These are phyloP conservation scores for Areca catechu DNA, from an alignment of 176 grass and related monocot genomes.

Conservation along the genomic window DNA sequence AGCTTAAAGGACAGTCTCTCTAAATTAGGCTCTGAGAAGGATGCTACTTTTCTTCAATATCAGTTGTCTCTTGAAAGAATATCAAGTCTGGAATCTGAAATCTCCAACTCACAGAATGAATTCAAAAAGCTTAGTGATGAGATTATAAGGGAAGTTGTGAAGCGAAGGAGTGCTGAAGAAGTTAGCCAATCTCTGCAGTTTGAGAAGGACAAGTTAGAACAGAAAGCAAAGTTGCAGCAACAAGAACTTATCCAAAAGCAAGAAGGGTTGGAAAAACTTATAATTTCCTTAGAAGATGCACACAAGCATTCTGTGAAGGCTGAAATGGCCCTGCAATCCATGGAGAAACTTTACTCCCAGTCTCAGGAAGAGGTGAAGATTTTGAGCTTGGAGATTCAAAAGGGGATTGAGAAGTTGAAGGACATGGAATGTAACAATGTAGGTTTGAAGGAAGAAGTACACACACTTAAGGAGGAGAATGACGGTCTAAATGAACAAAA, in stretches of 20 bases:
- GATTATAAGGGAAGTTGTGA: not conserved
- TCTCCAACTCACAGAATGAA: not conserved
- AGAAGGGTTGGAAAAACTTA: constrained; percentile 8
- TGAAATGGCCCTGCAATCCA: constrained; percentile 45
- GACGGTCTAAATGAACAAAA: constrained; percentile 26
- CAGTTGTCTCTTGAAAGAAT: constrained; percentile 21
- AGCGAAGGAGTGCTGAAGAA: constrained; percentile 2
- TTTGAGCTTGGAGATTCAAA: constrained; percentile 42
- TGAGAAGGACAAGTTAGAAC: constrained; percentile 8
- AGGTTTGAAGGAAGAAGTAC: constrained; percentile 45
- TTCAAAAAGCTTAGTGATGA: too few species aligned
- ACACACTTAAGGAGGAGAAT: constrained; percentile 52
- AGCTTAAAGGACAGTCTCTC: constrained; percentile 15
- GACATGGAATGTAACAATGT: constrained; percentile 35
- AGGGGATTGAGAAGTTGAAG: constrained; percentile 34
- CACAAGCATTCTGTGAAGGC: constrained; percentile 29
- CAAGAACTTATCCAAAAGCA: constrained; percentile 14
- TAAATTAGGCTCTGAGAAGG: constrained; percentile 7
- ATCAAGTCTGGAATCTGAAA: constrained; percentile 7
- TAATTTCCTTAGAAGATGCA: constrained; percentile 13
- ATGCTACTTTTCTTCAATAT: constrained; percentile 11
- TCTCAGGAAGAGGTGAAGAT: constrained; percentile 45
- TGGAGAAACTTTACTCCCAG: constrained; percentile 26
- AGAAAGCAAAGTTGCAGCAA: constrained; percentile 4
- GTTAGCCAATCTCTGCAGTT: constrained; percentile 2